Percentiles rank a stretch among this genome's conserved stretches.
Conservation (phyloP, 306 rosid genomes). For the Rosa multiflora region DNA sequence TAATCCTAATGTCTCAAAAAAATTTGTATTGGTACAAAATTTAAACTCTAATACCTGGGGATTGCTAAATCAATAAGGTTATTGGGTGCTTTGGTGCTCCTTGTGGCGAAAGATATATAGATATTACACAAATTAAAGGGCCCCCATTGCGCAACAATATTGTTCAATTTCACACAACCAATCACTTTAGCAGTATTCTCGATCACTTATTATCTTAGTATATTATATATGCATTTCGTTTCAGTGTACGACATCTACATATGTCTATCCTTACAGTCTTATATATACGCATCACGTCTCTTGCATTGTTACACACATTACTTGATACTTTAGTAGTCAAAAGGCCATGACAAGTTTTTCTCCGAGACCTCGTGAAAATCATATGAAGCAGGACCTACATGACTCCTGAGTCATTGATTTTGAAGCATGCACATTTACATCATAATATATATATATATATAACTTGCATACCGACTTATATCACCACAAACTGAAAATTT, state of each 20-base stretch:
- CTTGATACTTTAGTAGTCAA: neutral
- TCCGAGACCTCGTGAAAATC: slow-evolving; percentile 18
- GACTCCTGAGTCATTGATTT: slow-evolving; percentile 10
- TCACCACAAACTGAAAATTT: neutral
- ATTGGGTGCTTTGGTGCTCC: no score
- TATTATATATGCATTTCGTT: no score
- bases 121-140: neutral
- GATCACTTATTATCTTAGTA: no score
- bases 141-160: neutral
- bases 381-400: slow-evolving; percentile 38
- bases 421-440: slow-evolving; percentile 9
- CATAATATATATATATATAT: neutral
- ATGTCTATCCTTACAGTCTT: neutral
- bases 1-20: no score
- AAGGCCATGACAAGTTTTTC: slow-evolving; percentile 19
- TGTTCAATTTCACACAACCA: neutral
- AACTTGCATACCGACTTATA: no score
- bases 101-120: neutral
- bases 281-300: neutral
- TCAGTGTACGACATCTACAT: neutral
- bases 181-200: neutral
- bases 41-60: no score
- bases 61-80: no score
- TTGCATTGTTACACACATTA: neutral
- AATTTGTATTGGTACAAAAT: no score